Base-by-base conservation (phyloP, 306 rosid genomes). In the Erythrophleum fordii region DNA sequence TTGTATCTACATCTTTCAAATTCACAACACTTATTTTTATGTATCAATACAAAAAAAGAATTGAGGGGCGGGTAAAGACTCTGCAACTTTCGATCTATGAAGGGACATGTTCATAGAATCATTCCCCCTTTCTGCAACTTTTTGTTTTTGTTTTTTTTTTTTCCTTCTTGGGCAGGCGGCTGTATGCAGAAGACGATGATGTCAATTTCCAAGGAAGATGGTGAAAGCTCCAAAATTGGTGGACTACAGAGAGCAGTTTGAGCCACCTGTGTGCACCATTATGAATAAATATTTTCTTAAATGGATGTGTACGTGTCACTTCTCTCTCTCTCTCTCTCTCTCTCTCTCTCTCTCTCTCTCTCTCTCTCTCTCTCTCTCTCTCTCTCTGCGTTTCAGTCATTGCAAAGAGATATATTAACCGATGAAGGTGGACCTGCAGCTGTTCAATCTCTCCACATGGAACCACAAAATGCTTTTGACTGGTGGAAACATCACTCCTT, bases 351-450 rank as follows among this genome's bases (percentile, higher is more conserved):
- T 66, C 72, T 37, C 34, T 10, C n/a, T 67, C 76, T 76, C 83
- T 83, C 72, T 78, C 28, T 66, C 51, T 66, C 72, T 37, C 34
- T 10, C n/a, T 67, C 76, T 76, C 83, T 83, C 72, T 78, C 28
- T 66, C 51, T 66, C 72, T 37, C 34, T 10, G n/a, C n/a, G n/a
- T n/a, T n/a, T n/a, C n/a, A n/a, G n/a, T n/a, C n/a, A n/a, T n/a
- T n/a, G n/a, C n/a, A n/a, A n/a, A 66, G 20, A 79, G 55, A 86
- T 35, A 73, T 68, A 44, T 25, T 80, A 74, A 51, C 87, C 83
- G 67, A 87, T 79, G 88, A 87, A 80, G 49, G 90, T 90, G 92
- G 91, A 76, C 12, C 3, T 44, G 55, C 52, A 73, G 80, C 77
- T 67, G 82, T 85, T 84, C 41, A 28, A 59, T 73, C 26, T 28